phyloP scores from a whole-genome alignment of 345 rosid genomes.

The Hypericum perforatum region DNA sequence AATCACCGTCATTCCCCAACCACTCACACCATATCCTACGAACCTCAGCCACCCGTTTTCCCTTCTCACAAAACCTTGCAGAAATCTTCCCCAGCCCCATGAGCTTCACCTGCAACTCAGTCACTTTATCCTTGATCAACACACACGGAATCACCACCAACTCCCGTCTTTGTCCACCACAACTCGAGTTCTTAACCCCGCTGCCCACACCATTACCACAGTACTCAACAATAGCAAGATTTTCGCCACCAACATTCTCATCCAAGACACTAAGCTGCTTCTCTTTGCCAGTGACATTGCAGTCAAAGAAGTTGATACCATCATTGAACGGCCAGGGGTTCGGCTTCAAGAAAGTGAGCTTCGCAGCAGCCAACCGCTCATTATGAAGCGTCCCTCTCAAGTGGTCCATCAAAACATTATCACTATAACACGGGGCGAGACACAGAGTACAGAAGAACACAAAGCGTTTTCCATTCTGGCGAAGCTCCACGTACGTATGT shows the following conservation, averaged over 20 bases:
- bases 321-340: constrained; percentile 94
- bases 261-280: constrained; percentile 16
- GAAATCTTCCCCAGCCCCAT: constrained; percentile 54
- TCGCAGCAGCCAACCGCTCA: constrained; percentile 62
- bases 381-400: constrained; percentile 67
- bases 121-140: constrained; percentile 45
- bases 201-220: constrained; percentile 19
- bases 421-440: constrained; percentile 75
- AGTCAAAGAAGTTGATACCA: constrained; percentile 69
- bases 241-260: constrained; percentile 12
- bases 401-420: constrained; percentile 60
- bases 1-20: constrained; percentile 42
- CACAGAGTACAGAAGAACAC: constrained; percentile 85
- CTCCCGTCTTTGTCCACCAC: constrained; percentile 15
- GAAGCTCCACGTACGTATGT: constrained; percentile 68
- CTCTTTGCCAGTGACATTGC: constrained; percentile 26
- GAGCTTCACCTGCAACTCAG: constrained; percentile 47
- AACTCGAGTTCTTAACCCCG: constrained; percentile 16
- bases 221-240: constrained; percentile 49
- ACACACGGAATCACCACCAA: constrained; percentile 44
- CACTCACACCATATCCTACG: constrained; percentile 89
- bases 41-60: constrained; percentile 29
- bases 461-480: constrained; percentile 61
- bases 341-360: constrained; percentile 50
- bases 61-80: constrained; percentile 39